Evolutionary conservation across 2,329 filamentous ascomycete species (phyloP).

Genomic region (Juglanconis sp.): DNA sequence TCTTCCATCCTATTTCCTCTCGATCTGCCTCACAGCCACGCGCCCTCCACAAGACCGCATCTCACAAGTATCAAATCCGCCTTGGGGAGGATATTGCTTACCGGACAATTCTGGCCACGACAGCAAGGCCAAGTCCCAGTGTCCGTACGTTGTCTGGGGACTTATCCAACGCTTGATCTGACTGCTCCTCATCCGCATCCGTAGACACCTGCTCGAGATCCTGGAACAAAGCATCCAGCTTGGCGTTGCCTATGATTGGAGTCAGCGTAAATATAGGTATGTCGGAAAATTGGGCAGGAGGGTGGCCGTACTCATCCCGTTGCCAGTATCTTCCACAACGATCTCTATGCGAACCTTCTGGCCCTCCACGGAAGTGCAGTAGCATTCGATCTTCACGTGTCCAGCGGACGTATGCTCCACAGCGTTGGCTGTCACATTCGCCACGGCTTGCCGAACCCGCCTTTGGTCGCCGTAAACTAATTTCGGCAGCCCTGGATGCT

Average conservation of each 20-base stretch:
- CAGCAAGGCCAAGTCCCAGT: constrained; percentile 78
- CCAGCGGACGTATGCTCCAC: constrained; percentile 72
- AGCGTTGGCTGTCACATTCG: constrained; percentile 81
- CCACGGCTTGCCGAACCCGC: constrained; percentile 76
- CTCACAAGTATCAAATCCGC: neutral
- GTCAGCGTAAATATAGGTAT: neutral
- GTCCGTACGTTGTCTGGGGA: constrained; percentile 39
- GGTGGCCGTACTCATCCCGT: constrained; percentile 55
- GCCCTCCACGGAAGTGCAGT: constrained; percentile 52
- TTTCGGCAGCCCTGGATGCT: constrained; percentile 66
- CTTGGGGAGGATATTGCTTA: neutral
- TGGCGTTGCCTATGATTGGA: neutral
- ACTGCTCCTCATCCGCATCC: constrained; percentile 32
- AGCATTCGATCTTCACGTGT: constrained; percentile 67
- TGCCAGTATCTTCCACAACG: constrained; percentile 71
- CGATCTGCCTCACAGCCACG: too few species aligned
- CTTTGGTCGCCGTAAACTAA: constrained; percentile 76
- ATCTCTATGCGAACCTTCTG: constrained; percentile 68
- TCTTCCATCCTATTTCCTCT: too few species aligned
- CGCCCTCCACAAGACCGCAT: too few species aligned
- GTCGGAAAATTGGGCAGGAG: constrained; percentile 25
- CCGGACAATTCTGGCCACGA: constrained; percentile 79
- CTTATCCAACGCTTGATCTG: constrained; percentile 24
- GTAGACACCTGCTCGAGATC: constrained; percentile 57
- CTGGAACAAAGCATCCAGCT: constrained; percentile 52